phyloP scores from a whole-genome alignment of 176 grass and related monocot species.

The Avena eriantha region DNA sequence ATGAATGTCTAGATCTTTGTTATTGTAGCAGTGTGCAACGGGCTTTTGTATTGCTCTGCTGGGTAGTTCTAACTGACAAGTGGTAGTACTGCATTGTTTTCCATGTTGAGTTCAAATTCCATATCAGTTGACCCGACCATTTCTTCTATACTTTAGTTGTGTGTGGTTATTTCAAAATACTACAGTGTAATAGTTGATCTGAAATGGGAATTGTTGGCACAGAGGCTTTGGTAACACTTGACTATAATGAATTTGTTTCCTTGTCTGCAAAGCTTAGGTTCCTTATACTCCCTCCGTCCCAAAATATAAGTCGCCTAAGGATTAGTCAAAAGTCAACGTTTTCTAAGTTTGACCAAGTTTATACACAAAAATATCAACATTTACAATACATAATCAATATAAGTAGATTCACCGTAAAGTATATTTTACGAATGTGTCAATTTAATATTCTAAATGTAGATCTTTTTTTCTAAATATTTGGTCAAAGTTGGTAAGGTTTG shows the following conservation, averaged over 20 bases:
- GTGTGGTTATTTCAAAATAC: background rate
- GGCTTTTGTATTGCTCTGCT: background rate
- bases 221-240: background rate
- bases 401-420: too few species aligned
- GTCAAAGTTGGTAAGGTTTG: too few species aligned
- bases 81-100: background rate
- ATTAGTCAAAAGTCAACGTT: too few species aligned
- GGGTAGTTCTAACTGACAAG: background rate
- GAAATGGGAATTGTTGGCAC: background rate
- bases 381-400: too few species aligned
- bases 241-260: background rate
- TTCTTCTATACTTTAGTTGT: background rate
- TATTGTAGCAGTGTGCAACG: background rate
- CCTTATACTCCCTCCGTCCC: background rate
- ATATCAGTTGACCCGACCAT: background rate
- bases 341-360: too few species aligned
- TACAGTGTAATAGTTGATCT: background rate
- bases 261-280: background rate
- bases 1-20: background rate
- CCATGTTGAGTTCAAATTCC: background rate
- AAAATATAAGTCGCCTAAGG: too few species aligned
- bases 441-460: too few species aligned
- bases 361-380: too few species aligned
- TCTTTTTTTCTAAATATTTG: too few species aligned
- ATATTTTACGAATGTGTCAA: too few species aligned